A percentile compares a stretch with the other conserved stretches of the same genome.
phyloP scores from a whole-genome alignment of 805 yeast species.

The Candida golubevii region DNA sequence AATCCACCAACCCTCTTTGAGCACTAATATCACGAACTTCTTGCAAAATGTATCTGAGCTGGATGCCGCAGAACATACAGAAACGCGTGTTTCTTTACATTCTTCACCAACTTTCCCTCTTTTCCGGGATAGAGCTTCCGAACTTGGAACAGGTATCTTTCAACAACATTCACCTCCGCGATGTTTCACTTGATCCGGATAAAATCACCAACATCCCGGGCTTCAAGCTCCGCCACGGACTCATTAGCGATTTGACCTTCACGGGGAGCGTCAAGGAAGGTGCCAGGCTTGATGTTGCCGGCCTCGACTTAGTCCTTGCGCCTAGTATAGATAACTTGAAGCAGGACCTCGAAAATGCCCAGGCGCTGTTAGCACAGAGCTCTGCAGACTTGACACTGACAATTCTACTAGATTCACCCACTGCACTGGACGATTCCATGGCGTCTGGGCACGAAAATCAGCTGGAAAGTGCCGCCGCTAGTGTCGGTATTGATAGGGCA shows the following conservation, averaged over 20 bases:
- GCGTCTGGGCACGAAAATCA: neutral
- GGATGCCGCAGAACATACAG: slow-evolving; percentile 86
- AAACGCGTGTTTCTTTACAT: slow-evolving; percentile 76
- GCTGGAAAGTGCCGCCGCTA: neutral
- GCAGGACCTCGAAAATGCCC: slow-evolving; percentile 28
- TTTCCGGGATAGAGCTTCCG: slow-evolving; percentile 77
- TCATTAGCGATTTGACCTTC: slow-evolving; percentile 49
- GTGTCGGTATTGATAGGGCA: neutral
- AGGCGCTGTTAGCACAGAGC: slow-evolving; percentile 62
- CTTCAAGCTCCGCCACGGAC: slow-evolving; percentile 57
- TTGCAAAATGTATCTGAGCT: slow-evolving; percentile 23
- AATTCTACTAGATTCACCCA: slow-evolving; percentile 33
- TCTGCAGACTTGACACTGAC: slow-evolving; percentile 70
- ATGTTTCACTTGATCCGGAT: slow-evolving; percentile 69
- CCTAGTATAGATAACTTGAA: slow-evolving; percentile 29
- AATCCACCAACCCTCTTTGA: no score
- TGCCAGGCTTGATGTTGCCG: slow-evolving; percentile 54
- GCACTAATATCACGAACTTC: no score
- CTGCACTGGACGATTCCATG: neutral
- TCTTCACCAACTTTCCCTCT: slow-evolving; percentile 73
- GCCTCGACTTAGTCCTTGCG: slow-evolving; percentile 43
- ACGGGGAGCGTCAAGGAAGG: slow-evolving; percentile 69
- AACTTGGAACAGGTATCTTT: slow-evolving; percentile 74
- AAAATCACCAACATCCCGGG: slow-evolving; percentile 64
- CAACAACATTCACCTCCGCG: slow-evolving; percentile 46